Base-by-base conservation (phyloP, 1,284 basidiomycete species). In the Meira nashicola region DNA sequence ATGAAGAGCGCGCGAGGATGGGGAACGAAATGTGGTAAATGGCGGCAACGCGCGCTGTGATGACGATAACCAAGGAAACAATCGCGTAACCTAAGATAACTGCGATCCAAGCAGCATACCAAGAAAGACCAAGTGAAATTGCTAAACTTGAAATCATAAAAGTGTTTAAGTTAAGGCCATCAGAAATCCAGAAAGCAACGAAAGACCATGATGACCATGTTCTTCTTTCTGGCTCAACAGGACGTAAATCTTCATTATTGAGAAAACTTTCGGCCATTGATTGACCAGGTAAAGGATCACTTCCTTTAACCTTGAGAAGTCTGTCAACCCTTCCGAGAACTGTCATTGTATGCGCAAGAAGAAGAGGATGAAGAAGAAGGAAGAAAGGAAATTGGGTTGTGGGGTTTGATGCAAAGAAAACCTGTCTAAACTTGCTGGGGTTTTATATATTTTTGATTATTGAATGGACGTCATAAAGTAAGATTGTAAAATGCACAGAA, bases 41-140 rank as follows among this genome's bases (percentile, higher is more conserved):
- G 17, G 80, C 78, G 25, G 88, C 89, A 1, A 87, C 86, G 25
- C 88, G 84, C n/a, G 88, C 89, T 66, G 89, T 90, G 62, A 88
- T 78, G 25, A 87, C 87, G 59, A 92, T 83, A 78, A 92, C 86
- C 0, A 86, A 85, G 0, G 87, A 86, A 19, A 86, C 86, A 49
- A 87, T 73, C 0, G 82, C 82, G 74, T 90, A 92, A 1, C 89
- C 89, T 53, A 90, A 74, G 19, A 64, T 60, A 52, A 74, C 65
- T 2, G 67, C 64, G 1, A 68, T 60, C 65, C 65, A 69, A 10
- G 66, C 71, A 57, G 72, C 66, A 49, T 64, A 73, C 66, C 70
- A 73, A 1, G 61, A 63, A 1, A 77, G 62, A 17, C 74, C 74
- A 1, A 60, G 64, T 6, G 59, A 55, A 10, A 63, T 8, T n/a